Conservation (phyloP, 768 basidiomycete species). For the Phaeolepiota aurea region DNA sequence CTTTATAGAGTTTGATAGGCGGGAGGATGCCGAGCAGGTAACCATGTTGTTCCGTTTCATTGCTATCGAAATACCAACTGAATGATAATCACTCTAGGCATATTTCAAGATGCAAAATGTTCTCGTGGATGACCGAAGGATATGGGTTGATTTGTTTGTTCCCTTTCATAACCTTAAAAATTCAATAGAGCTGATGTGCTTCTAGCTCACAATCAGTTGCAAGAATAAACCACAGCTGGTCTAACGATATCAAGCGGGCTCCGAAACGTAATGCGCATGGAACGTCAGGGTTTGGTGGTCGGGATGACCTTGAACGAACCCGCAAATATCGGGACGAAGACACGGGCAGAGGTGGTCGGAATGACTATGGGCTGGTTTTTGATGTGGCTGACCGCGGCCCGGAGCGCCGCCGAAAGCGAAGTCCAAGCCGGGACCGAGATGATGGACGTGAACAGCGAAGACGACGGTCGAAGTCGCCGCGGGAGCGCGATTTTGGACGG, state of each 20-base stretch:
- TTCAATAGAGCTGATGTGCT: constrained; percentile 7
- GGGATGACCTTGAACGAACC: constrained; percentile 69
- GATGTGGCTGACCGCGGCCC: constrained; percentile 47
- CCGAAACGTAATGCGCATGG: constrained; percentile 24
- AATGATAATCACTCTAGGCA: constrained; percentile 40
- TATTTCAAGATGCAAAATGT: constrained; percentile 99
- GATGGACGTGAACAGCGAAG: constrained; percentile 20
- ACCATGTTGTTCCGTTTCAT: constrained; percentile 12
- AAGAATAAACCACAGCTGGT: constrained; percentile 74
- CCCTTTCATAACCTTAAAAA: constrained; percentile 2
- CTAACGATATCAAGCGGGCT: constrained; percentile 61
- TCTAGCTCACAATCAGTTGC: constrained; percentile 89
- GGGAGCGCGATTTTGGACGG: constrained; percentile 14
- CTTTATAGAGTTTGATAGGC: constrained; percentile 95
- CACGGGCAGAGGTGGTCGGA: constrained; percentile 11
- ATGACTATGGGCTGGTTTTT: constrained; percentile 76
- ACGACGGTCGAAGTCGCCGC: constrained; percentile 30
- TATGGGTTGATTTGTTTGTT: constrained; percentile 97
- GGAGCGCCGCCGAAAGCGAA: constrained; percentile 39
- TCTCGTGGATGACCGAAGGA: constrained; percentile 91
- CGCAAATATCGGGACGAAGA: constrained; percentile 51
- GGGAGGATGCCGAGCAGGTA: constrained; percentile 91
- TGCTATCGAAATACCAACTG: no score
- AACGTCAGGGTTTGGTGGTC: constrained; percentile 53
- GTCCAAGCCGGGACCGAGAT: constrained; percentile 39